Conservation (phyloP, 1,284 basidiomycete genomes). For the Leccinum huronense region DNA sequence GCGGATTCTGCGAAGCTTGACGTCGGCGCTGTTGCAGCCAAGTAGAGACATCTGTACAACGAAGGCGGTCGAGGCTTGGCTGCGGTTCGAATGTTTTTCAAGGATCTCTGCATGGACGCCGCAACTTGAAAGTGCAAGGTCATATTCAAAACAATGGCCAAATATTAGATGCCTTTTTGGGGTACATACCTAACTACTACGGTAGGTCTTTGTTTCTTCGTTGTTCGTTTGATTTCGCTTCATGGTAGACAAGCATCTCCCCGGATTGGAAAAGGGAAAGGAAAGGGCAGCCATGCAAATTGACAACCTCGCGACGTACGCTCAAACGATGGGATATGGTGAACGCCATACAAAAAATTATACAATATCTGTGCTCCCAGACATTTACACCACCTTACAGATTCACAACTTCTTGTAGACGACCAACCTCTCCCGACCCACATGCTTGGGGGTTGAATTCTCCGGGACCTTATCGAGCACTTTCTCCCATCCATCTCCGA, state of each 20-base stretch:
- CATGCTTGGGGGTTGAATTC: conserved; percentile 39
- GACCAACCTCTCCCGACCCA: conserved; percentile 21
- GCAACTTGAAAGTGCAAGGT: not conserved
- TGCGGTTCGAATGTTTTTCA: conserved; percentile 23
- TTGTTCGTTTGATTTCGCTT: no score
- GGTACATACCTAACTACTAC: not conserved
- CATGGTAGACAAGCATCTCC: no score
- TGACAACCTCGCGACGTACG: not conserved
- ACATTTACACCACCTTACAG: not conserved
- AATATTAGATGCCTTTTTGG: not conserved
- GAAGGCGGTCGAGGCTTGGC: conserved; percentile 12
- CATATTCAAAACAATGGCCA: not conserved
- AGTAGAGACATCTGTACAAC: conserved; percentile 15
- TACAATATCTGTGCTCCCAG: not conserved
- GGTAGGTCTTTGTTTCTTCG: no score
- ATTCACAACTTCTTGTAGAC: conserved; percentile 20
- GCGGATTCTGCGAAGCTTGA: conserved; percentile 8
- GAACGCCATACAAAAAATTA: not conserved
- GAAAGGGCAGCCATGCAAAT: not conserved
- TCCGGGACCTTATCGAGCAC: conserved; percentile 53
- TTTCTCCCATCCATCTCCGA: conserved; percentile 55
- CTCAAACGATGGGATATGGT: not conserved
- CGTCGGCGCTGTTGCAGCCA: conserved; percentile 10
- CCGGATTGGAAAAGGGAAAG: not conserved
- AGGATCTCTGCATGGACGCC: conserved; percentile 21